A percentile compares a stretch with the other conserved stretches of the same genome.
Conservation (phyloP, 1,284 basidiomycete genomes). For the Microbotryum intermedium region DNA sequence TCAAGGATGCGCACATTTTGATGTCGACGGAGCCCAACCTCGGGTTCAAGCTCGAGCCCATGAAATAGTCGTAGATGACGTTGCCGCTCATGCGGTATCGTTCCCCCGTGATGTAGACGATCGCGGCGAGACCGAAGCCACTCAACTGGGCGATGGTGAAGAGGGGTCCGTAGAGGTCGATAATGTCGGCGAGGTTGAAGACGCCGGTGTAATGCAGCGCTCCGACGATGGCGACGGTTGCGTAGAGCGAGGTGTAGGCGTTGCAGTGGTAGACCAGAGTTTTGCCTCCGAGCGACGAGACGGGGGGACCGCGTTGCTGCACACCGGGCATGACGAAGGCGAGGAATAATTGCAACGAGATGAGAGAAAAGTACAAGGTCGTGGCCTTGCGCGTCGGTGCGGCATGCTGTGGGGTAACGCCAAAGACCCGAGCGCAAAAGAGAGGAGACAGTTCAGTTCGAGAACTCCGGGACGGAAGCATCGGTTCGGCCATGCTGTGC, state of each 20-base stretch:
- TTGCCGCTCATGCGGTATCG: slow-evolving; percentile 88
- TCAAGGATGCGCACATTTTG: slow-evolving; percentile 70
- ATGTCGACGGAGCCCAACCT: slow-evolving; percentile 86
- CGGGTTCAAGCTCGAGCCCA: slow-evolving; percentile 92
- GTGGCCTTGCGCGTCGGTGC: slow-evolving; percentile 80
- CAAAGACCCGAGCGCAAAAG: neutral
- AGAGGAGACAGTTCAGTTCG: neutral
- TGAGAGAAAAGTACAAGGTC: slow-evolving; percentile 80
- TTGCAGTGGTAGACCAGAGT: slow-evolving; percentile 96
- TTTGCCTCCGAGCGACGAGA: slow-evolving; percentile 83
- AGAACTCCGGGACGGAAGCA: neutral
- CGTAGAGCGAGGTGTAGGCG: slow-evolving; percentile 78
- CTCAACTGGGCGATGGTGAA: slow-evolving; percentile 94
- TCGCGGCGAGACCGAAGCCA: slow-evolving; percentile 71
- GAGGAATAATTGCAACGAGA: slow-evolving; percentile 80
- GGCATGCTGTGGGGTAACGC: slow-evolving; percentile 57
- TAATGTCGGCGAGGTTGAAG: slow-evolving; percentile 88
- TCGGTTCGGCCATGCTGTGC: neutral
- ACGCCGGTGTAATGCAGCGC: slow-evolving; percentile 69
- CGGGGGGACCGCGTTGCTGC: slow-evolving; percentile 85
- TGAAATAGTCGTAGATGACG: slow-evolving; percentile 82
- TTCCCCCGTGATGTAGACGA: slow-evolving; percentile 69
- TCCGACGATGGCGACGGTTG: slow-evolving; percentile 68
- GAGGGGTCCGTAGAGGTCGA: slow-evolving; percentile 91
- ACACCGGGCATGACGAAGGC: slow-evolving; percentile 87